Evolutionary conservation across 2,329 filamentous ascomycete genomes (phyloP), one percentile per base, ranked within the genome.

Genomic region (Sclerotinia spermophila): DNA sequence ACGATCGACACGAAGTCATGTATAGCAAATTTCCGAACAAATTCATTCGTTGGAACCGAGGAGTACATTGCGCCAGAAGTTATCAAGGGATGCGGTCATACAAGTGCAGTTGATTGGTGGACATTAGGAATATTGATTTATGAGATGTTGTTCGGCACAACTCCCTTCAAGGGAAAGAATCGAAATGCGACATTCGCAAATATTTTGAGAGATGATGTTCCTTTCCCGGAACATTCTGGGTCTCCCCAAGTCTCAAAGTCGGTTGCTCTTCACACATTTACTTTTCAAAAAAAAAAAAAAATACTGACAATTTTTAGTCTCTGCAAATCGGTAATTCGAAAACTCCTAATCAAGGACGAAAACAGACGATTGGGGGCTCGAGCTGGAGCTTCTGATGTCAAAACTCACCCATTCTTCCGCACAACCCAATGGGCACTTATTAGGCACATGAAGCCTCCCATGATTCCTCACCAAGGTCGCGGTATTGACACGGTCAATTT

Each of bases 1-100:
- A 96, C 94, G n/a, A 97, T 99, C 79, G 96, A 99, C 81, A 99
- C 96, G 42, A 96, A 97, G 80, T 97, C 96, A 11, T 99, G 96
- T 80, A 99, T 99, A 78, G 93, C 93, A 75, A 96, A 98, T 82
- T 99, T 99, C 86, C 89, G 96, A 70, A 99, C 96, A 27, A 99
- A 99, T 79, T 97, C 94, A 0, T 99, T 99, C 80, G 96, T 99
- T 56, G 96, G 96, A 27, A 99, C 96, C 0, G 96, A 99, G 81
- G 96, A 99, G 81, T 99, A 99, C 81, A 99, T 99, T 79, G 96
- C 96, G 1, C 96, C 96, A 2, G 96, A 99, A 81, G 96, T 99
- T 48, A 99, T 99, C 80, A 98, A 98, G 83, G 96, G 96, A 53
- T 97, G 95, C 79, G 96, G 96, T 35, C 96, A 99, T 82, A 99